A percentile compares a stretch with the other conserved stretches of the same genome.
phyloP scores from a whole-genome alignment of 2,329 filamentous ascomycete species.

The Aureobasidium sp. region DNA sequence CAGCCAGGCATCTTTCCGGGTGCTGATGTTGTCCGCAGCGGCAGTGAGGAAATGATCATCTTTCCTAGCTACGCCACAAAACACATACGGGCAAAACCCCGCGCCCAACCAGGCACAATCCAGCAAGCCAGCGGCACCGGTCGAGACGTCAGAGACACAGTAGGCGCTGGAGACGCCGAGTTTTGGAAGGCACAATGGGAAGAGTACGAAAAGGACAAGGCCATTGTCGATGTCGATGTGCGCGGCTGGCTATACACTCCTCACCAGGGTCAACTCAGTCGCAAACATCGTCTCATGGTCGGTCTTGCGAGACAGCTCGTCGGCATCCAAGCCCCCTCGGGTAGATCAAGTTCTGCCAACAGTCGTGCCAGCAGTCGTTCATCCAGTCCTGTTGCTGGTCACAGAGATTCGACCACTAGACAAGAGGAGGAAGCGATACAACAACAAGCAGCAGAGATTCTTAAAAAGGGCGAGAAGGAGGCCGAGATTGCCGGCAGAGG shows the following conservation, averaged over 20 bases:
- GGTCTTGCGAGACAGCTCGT: constrained; percentile 89
- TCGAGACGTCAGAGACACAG: constrained; percentile 46
- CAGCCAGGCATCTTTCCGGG: constrained; percentile 87
- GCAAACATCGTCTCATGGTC: constrained; percentile 88
- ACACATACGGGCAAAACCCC: constrained; percentile 60
- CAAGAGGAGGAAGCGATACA: constrained; percentile 74
- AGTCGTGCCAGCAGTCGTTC: constrained; percentile 43
- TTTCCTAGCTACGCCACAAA: constrained; percentile 94
- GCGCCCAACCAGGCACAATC: constrained; percentile 40
- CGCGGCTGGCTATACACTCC: constrained; percentile 96
- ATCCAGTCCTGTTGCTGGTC: constrained; percentile 40
- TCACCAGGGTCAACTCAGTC: constrained; percentile 83
- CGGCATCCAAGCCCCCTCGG: constrained; percentile 78
- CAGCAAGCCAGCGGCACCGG: constrained; percentile 44
- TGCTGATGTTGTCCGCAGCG: constrained; percentile 80
- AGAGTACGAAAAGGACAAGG: constrained; percentile 80
- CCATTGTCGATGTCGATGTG: constrained; percentile 93
- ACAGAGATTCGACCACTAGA: constrained; percentile 39
- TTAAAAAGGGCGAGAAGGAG: constrained; percentile 75
- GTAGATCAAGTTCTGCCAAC: constrained; percentile 40
- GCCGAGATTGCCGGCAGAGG: constrained; percentile 75
- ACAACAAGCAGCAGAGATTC: constrained; percentile 79
- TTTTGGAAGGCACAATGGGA: constrained; percentile 87
- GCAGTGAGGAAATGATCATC: constrained; percentile 91
- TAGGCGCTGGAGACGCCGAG: constrained; percentile 67